Base-by-base conservation (phyloP, 148 eudicot genomes). In the Limonium bicolor region DNA sequence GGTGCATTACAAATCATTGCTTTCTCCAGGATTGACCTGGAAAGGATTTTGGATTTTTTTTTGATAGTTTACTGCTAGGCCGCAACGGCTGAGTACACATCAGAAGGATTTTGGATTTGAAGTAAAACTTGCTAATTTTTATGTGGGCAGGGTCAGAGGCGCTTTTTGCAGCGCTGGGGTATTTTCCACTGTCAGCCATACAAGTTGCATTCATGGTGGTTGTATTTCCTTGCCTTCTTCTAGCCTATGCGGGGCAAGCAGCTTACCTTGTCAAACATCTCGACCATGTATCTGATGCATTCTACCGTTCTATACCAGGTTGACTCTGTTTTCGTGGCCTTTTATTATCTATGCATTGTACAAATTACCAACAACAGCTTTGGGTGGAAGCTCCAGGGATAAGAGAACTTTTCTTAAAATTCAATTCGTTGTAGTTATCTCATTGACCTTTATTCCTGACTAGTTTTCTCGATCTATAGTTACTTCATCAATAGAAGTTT, bases 91-190 rank as follows among this genome's bases (percentile, higher is more conserved):
- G n/a, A n/a, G n/a, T n/a, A n/a, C n/a, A n/a, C n/a, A n/a, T n/a
- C n/a, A n/a, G n/a, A n/a, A n/a, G n/a, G n/a, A n/a, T n/a, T n/a
- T n/a, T n/a, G n/a, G n/a, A n/a, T n/a, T n/a, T n/a, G n/a, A n/a
- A n/a, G n/a, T n/a, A n/a, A n/a, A n/a, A n/a, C n/a, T n/a, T n/a
- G n/a, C n/a, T n/a, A n/a, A n/a, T n/a, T n/a, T n/a, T n/a, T n/a
- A n/a, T n/a, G n/a, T n/a, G n/a, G n/a, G 38, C 74, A 86, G 96
- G 96, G 65, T 78, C 88, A 0, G 96, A 86, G 69, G 87, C 96
- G 29, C 77, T 86, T 33, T 86, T 82, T 60, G 96, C 96, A 9
- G 96, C 82, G 64, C 73, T 86, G 59, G 84, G 75, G 42, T 79
- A 86, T 69, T 86, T 82, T 59, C 96, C 96, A 7, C 77, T 86